Conservation (phyloP, 208 protist species). For the Strigomonas culicis region DNA sequence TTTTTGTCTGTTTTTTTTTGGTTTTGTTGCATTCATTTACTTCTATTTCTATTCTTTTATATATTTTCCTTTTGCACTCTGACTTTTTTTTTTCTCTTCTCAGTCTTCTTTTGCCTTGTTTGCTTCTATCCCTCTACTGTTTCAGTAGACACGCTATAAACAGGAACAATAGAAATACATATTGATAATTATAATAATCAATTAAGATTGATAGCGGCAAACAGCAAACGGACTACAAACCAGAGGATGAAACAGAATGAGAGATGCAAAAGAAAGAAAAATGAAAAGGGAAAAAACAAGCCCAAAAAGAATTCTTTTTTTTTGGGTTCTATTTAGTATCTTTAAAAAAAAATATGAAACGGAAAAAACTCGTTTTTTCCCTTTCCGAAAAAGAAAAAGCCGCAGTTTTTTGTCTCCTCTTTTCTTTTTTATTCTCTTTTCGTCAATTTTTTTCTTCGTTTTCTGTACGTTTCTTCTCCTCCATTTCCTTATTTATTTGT, state of each 20-base stretch:
- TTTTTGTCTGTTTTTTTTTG: constrained; percentile 9
- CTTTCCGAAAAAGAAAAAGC: neutral
- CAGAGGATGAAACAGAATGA: neutral
- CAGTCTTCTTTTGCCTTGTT: constrained; percentile 4
- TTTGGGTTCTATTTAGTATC: constrained; percentile 2
- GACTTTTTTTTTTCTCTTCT: neutral
- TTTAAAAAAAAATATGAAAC: constrained; percentile 13
- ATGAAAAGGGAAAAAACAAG: neutral
- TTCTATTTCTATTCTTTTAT: neutral
- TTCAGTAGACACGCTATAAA: neutral
- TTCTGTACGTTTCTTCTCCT: neutral
- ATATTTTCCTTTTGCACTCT: neutral
- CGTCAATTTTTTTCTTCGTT: constrained; percentile 10
- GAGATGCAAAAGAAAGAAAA: constrained; percentile 2
- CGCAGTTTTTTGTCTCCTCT: neutral
- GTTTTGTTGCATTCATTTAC: constrained; percentile 14
- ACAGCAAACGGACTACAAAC: no score
- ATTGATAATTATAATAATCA: neutral
- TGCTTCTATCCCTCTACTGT: neutral
- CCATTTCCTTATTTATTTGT: constrained; percentile 10
- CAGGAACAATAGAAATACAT: neutral
- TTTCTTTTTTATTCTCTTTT: constrained; percentile 10
- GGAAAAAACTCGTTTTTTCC: no score
- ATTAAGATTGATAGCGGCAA: no score
- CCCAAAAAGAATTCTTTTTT: neutral